Percentiles rank a stretch among this genome's conserved stretches.
Conservation (phyloP, 164 flowering plant genomes). For the Vitis amurensis region DNA sequence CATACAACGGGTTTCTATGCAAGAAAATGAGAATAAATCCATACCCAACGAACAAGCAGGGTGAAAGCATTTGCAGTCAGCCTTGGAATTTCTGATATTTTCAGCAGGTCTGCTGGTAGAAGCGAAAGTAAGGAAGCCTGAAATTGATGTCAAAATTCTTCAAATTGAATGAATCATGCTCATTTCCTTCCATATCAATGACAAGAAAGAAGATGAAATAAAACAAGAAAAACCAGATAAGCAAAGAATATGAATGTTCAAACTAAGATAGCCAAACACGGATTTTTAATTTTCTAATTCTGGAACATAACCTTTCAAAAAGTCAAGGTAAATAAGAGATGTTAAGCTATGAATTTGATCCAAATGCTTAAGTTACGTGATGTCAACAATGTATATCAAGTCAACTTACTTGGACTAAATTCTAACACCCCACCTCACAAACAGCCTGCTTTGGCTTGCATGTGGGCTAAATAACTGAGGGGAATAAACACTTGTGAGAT, state of each 20-base stretch:
- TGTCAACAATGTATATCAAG: too few relatives aligned
- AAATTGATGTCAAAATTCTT: conserved; percentile 12
- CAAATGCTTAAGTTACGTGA: too few relatives aligned
- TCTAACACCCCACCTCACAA: too few relatives aligned
- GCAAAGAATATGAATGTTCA: background rate
- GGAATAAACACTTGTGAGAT: too few relatives aligned
- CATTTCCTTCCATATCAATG: background rate
- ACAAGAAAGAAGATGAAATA: background rate
- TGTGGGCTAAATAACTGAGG: too few relatives aligned
- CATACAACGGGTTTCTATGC: background rate
- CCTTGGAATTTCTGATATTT: conserved; percentile 41
- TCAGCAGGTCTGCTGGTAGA: conserved; percentile 55
- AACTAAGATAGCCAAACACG: background rate
- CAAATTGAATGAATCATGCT: background rate
- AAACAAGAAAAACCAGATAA: background rate
- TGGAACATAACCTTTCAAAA: background rate
- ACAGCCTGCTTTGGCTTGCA: too few relatives aligned
- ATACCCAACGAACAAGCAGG: conserved; percentile 83
- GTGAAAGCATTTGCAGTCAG: conserved; percentile 49
- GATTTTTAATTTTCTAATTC: background rate
- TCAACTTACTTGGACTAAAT: too few relatives aligned
- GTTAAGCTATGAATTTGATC: too few relatives aligned
- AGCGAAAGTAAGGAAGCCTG: conserved; percentile 93
- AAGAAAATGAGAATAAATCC: conserved; percentile 7
- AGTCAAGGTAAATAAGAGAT: background rate